Evolutionary conservation across 805 yeast genomes (phyloP), one percentile per base, ranked within the genome.

Genomic region (Candida parachauliodes): DNA sequence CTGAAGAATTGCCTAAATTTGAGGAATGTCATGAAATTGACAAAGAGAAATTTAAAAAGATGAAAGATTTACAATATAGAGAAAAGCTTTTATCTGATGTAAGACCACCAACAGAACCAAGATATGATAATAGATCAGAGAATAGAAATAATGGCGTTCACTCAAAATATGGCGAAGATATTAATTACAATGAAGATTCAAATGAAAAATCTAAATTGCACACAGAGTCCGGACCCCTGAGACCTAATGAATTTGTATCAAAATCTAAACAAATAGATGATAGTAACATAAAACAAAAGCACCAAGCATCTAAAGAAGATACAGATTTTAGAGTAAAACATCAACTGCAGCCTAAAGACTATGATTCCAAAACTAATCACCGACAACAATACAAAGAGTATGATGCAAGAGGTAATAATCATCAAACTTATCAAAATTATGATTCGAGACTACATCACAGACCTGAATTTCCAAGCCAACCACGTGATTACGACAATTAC

Each of bases 11-110:
- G 17, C 83, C 88, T 3, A 72, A 72, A 20, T 83, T 83, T 47
- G 89, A 83, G 47, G 95, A 89, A 45, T 78, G 95, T 44, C 97
- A 93, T 57, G 98, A 91, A 58, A 74, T 88, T 18, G 96, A 88
- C 59, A 77, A 77, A 33, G 77, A 77, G 44, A 68, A 77, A 45
- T 68, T 62, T 70, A 74, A 61, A 71, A 70, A 56, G 65, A 65
- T 54, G 74, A 68, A 47, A 35, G 49, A 44, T 28, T 32, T 31
- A 5, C 28, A 34, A 15, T 17, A 34, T 20, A 25, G 23, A 20
- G 37, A 34, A n/a, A 27, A 34, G 18, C 8, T 28, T 14, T n/a
- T 19, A 7, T 26, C 38, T 28, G 38, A 34, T 11, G 17, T 22
- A 18, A 34, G 19, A 21, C 32, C 38, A 17, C 32, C 38, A 18